Conservation (phyloP, 2,329 filamentous ascomycete genomes). For the Chaetomiaceae sp. region DNA sequence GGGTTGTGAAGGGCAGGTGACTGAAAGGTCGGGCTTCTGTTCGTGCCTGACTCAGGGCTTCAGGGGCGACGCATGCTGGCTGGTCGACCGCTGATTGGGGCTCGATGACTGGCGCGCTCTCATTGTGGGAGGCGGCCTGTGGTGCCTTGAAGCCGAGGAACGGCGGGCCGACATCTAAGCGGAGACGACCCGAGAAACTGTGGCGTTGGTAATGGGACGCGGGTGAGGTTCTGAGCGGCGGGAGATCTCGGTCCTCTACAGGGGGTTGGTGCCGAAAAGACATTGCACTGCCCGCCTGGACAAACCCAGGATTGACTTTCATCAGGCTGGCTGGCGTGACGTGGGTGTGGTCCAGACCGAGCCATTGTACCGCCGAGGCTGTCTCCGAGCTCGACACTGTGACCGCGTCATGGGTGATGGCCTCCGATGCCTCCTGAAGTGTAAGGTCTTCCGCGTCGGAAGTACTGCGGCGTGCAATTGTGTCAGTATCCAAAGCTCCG, state of each 20-base stretch:
- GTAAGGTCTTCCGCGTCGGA: background rate
- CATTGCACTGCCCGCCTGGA: background rate
- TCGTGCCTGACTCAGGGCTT: constrained; percentile 4
- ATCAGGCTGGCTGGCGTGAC: background rate
- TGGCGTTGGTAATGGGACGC: background rate
- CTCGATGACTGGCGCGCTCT: background rate
- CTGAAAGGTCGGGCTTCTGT: background rate
- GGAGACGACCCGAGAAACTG: background rate
- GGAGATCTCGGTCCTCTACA: constrained; percentile 6
- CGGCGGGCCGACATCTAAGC: background rate
- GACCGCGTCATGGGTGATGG: background rate
- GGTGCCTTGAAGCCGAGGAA: background rate
- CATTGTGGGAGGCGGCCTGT: background rate
- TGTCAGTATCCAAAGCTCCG: background rate
- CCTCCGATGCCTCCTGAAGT: background rate
- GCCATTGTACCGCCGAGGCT: constrained; percentile 4
- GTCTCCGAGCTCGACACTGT: background rate
- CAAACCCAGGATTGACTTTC: background rate
- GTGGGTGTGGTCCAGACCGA: constrained; percentile 2
- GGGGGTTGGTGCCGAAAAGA: background rate
- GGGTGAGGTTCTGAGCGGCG: background rate
- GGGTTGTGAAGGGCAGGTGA: background rate
- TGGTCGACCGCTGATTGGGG: background rate
- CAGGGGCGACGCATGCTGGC: constrained; percentile 7
- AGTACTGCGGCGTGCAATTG: background rate